Evolutionary conservation across 495 filamentous ascomycete genomes (phyloP).

Genomic region (Bacidia rubella): DNA sequence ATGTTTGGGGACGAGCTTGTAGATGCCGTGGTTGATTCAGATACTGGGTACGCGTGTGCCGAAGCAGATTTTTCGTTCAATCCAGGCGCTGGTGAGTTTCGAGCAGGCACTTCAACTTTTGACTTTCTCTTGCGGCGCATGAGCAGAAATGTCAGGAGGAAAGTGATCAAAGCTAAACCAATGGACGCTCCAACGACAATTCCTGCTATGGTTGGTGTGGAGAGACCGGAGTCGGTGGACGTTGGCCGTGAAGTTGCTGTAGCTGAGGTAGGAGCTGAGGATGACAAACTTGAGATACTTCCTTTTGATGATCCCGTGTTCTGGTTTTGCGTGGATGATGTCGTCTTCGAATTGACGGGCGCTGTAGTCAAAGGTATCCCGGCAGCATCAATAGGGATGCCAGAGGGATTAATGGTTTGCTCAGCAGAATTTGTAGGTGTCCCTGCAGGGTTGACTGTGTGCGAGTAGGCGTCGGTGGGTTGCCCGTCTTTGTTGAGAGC

Average conservation of each 20-base stretch:
- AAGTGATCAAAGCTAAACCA: slow-evolving; percentile 21
- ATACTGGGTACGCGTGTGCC: neutral
- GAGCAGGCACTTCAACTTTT: neutral
- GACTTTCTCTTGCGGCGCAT: slow-evolving; percentile 11
- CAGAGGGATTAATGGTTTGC: neutral
- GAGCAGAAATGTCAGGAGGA: slow-evolving; percentile 18
- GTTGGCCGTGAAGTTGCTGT: too few relatives aligned
- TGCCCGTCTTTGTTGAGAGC: neutral
- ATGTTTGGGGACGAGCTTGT: neutral
- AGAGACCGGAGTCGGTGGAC: slow-evolving; percentile 1
- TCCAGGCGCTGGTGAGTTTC: neutral
- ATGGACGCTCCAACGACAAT: slow-evolving; percentile 22
- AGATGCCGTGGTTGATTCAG: too few relatives aligned
- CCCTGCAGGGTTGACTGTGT: neutral
- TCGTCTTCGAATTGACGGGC: too few relatives aligned
- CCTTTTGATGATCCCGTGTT: too few relatives aligned
- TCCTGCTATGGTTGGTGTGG: slow-evolving; percentile 23
- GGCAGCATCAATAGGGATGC: neutral
- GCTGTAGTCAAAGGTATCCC: neutral
- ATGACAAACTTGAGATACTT: neutral
- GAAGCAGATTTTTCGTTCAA: neutral
- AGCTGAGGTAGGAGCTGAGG: neutral
- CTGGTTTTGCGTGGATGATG: too few relatives aligned
- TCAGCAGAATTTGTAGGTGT: neutral
- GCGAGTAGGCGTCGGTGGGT: neutral